Evolutionary conservation across 225 moss, liverwort and hornwort genomes (phyloP).

Genomic region (Neckera pumila): DNA sequence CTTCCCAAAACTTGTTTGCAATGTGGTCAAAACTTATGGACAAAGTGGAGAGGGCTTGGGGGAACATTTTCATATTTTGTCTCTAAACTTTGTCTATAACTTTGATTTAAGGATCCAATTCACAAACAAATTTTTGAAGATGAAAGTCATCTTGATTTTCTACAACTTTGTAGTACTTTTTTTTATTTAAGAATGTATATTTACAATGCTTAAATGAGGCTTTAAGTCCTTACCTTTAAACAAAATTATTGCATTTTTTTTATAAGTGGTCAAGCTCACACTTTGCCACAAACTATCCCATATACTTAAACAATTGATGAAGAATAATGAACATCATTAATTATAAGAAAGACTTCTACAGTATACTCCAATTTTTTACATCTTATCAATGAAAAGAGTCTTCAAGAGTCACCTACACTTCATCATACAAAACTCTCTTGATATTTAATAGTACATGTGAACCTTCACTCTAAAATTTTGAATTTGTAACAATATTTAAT

Average conservation of each 20-base stretch:
- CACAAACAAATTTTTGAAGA: fast-evolving
- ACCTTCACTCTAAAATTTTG: background rate
- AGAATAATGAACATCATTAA: background rate
- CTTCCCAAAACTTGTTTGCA: background rate
- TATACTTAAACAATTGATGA: background rate
- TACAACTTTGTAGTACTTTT: background rate
- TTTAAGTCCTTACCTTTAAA: background rate
- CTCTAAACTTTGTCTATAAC: background rate
- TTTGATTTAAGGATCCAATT: background rate
- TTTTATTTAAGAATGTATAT: no score
- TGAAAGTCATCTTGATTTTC: background rate
- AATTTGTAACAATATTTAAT: background rate
- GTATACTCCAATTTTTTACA: fast-evolving
- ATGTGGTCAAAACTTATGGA: background rate
- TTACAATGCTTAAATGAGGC: background rate
- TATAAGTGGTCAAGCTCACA: background rate
- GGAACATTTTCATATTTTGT: background rate
- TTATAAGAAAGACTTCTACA: no score
- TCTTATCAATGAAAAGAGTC: background rate
- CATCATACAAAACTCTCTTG: background rate
- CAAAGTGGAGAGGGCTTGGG: background rate
- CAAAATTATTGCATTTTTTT: background rate
- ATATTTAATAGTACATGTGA: background rate
- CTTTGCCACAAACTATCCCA: background rate
- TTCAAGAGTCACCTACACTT: no score